phyloP scores from a whole-genome alignment of 2,329 filamentous ascomycete species.

The Dothiorella sarmentorum region DNA sequence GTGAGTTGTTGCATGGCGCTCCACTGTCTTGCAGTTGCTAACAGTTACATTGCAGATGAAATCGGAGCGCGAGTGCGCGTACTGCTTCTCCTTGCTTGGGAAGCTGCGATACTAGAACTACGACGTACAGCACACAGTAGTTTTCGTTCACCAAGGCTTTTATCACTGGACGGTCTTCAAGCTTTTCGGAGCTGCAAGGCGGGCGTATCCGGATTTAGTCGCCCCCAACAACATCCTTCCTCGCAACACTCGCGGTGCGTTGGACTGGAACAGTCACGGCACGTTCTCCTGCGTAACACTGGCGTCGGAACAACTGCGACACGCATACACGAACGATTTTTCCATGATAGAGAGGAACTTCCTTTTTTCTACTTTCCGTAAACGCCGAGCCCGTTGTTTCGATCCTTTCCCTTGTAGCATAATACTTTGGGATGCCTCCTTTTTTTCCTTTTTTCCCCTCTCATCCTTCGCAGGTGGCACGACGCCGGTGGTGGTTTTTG shows the following conservation, averaged over 20 bases:
- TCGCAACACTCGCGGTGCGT: not conserved
- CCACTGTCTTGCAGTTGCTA: not conserved
- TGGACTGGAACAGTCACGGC: not conserved
- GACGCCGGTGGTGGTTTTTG: not conserved
- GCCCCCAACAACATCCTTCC: not conserved
- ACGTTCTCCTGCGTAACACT: not conserved
- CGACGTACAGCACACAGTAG: not conserved
- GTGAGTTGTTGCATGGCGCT: slow-evolving; percentile 27
- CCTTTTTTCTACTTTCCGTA: not conserved
- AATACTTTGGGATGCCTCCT: not conserved
- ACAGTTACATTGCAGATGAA: slow-evolving; percentile 34
- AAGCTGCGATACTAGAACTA: slow-evolving; percentile 44
- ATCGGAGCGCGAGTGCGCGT: slow-evolving; percentile 47
- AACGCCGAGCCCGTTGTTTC: too few species aligned
- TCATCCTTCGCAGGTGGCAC: too few species aligned
- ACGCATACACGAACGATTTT: not conserved
- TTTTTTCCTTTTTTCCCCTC: not conserved
- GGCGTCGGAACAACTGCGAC: not conserved
- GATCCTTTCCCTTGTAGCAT: not conserved
- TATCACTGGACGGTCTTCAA: not conserved
- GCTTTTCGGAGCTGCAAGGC: not conserved
- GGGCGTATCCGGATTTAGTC: not conserved
- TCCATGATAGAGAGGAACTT: not conserved
- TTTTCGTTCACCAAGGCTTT: not conserved
- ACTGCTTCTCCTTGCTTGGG: slow-evolving; percentile 48